Conservation (phyloP, 768 basidiomycete genomes). For the Trametes cubensis region DNA sequence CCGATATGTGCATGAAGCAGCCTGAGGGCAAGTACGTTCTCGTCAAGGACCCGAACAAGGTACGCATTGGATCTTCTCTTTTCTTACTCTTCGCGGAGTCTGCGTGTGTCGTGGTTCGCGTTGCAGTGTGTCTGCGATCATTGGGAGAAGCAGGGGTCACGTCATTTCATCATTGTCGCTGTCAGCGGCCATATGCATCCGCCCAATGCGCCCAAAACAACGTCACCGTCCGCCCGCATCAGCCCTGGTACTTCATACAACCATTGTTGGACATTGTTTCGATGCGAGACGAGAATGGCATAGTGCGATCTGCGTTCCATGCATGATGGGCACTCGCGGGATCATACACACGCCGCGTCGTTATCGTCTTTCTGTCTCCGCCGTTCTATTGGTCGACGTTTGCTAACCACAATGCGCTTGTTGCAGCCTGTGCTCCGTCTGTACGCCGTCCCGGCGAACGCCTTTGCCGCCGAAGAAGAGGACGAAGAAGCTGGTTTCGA, state of each 20-base stretch:
- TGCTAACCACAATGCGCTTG: constrained; percentile 13
- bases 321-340: constrained; percentile 5
- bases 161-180: constrained; percentile 17
- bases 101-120: constrained; percentile 4
- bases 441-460: constrained; percentile 86
- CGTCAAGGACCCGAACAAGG: constrained; percentile 97
- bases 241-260: constrained; percentile 13
- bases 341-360: constrained; percentile 1
- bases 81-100: constrained; percentile 1
- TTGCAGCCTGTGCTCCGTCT: constrained; percentile 88
- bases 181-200: neutral
- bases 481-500: constrained; percentile 50
- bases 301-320: constrained; percentile 16
- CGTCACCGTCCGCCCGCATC: constrained; percentile 9
- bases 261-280: constrained; percentile 10
- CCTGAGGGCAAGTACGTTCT: constrained; percentile 98
- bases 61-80: constrained; percentile 39
- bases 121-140: neutral
- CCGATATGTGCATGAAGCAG: constrained; percentile 94
- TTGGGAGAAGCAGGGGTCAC: constrained; percentile 1
- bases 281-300: neutral
- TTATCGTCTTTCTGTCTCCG: constrained; percentile 18
- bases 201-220: neutral
- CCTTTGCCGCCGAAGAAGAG: constrained; percentile 85
- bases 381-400: constrained; percentile 15